Base-by-base conservation (phyloP, 163 green algal species). In the Scenedesmus sp. region DNA sequence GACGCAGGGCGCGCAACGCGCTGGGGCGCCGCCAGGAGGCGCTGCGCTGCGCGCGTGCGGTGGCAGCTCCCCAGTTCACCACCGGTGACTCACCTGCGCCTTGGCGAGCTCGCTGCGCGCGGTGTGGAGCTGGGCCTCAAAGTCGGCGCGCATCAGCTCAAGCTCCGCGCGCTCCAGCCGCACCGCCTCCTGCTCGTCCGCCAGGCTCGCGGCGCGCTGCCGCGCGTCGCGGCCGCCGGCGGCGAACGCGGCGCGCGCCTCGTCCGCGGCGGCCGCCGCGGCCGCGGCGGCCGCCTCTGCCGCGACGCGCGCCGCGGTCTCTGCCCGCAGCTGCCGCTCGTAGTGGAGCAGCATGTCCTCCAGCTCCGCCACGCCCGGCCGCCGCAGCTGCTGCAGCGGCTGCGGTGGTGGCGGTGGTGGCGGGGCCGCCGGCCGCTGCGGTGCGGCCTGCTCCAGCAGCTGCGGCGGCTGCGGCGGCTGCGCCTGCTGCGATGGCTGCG, bases 271-370 rank as follows among this genome's bases (percentile, higher is more conserved):
- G 31, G 44, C 33, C 33, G 63, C 24, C 14, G 57, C 70, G 45
- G 56, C 57, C 28, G n/a, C 36, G 11, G n/a, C 29, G 33, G 60
- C 58, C 62, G 87, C 65, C 69, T 87, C 85, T 0, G 87, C 89
- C 67, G 87, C 78, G 31, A 87, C 85, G 9, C 91, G 80, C 6
- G 83, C 88, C 36, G 77, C 65, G 31, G 29, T 58, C 66, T 92
- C 87, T n/a, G 78, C 83, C 87, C 95, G 94, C 75, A 96, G 93
- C 74, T 97, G 92, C 39, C 86, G 87, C 85, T 97, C 92, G 33
- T 96, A 94, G 28, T 91, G 85, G 72, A 93, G 77, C 14, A 96
- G 83, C 90, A 95, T 96, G 60, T 94, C 89, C 79, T 97, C 92
- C 48, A 97, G 85, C 83, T 97, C 91, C 81, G 87, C 72, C 22